phyloP scores from a whole-genome alignment of 345 rosid species.

The Fremontodendron californicum region DNA sequence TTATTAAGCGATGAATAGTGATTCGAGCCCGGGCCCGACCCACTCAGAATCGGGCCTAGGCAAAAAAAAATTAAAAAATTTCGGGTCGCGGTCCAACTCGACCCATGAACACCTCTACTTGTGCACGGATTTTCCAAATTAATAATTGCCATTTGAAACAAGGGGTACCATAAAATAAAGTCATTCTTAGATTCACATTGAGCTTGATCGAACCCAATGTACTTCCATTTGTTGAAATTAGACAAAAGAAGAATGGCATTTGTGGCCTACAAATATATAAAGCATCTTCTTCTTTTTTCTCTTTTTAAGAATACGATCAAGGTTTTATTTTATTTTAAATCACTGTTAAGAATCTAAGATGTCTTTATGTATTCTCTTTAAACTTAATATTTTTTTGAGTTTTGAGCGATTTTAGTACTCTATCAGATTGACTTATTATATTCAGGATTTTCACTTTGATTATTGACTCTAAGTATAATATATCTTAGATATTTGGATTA shows the following conservation, averaged over 20 bases:
- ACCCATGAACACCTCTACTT: too few species aligned
- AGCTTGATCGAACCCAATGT: constrained; percentile 19
- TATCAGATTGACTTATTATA: background rate
- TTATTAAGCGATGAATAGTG: too few species aligned
- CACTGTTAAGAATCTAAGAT: background rate
- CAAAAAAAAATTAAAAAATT: too few species aligned
- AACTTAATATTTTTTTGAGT: background rate
- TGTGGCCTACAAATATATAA: constrained; percentile 8
- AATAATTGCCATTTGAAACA: constrained; percentile 11
- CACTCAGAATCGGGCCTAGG: too few species aligned
- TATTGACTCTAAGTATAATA: too few species aligned
- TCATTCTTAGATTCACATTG: constrained; percentile 26
- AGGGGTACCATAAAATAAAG: constrained; percentile 23
- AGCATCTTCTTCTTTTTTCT: background rate
- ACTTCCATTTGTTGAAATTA: constrained; percentile 26
- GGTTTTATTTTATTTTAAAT: background rate
- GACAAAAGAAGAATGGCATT: constrained; percentile 13
- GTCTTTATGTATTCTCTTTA: too few species aligned
- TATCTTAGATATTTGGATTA: too few species aligned
- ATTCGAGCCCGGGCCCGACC: too few species aligned
- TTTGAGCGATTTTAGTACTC: background rate
- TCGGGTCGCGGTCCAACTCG: too few species aligned
- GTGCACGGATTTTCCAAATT: constrained; percentile 11
- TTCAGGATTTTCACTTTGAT: too few species aligned
- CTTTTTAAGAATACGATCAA: background rate